Base-by-base conservation (phyloP, 2,329 filamentous ascomycete genomes). In the Metarhizium sp. region DNA sequence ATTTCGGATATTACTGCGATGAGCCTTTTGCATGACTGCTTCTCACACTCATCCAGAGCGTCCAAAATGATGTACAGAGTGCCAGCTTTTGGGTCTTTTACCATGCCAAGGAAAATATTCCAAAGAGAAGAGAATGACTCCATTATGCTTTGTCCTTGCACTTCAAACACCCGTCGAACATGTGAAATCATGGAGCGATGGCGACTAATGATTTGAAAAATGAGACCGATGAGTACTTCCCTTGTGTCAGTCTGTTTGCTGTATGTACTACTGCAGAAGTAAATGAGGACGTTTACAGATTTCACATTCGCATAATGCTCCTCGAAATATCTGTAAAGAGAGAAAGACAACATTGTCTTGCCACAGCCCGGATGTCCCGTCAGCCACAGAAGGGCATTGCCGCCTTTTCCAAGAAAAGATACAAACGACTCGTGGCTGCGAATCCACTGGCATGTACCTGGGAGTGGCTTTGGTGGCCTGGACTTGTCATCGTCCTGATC, bases 361-460 rank as follows among this genome's bases (percentile, higher is more conserved):
- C 70, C 69, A 53, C 64, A 71, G 5, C 69, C 69, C 18, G 70
- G 64, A 59, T 69, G 63, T 4, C 69, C 69, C 25, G 62, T 72
- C 11, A 73, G 60, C 70, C 68, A 72, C 13, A 73, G 62, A 2
- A 72, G 57, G 34, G 61, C 60, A n/a, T 60, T 64, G 36, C 61
- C 55, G 25, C 61, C 56, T n/a, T 63, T 59, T 11, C 58, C 58
- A 51, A 64, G 55, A 69, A 68, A 73, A 18, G 66, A 58, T 6
- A 56, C 40, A 53, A 69, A 72, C 2, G 58, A 29, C 6, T 60
- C 59, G 56, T 71, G 58, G 29, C 53, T 61, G 32, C 67, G 53
- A 53, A 73, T 65, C 71, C 69, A 72, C 52, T 62, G 60, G 57
- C 67, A 73, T n/a, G 70, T 72, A 16, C 67, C 69, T 51, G 65